Percentiles rank a stretch among this genome's conserved stretches.
Conservation (phyloP, 352 stramenopile species). For the Phytopythium sindhum region DNA sequence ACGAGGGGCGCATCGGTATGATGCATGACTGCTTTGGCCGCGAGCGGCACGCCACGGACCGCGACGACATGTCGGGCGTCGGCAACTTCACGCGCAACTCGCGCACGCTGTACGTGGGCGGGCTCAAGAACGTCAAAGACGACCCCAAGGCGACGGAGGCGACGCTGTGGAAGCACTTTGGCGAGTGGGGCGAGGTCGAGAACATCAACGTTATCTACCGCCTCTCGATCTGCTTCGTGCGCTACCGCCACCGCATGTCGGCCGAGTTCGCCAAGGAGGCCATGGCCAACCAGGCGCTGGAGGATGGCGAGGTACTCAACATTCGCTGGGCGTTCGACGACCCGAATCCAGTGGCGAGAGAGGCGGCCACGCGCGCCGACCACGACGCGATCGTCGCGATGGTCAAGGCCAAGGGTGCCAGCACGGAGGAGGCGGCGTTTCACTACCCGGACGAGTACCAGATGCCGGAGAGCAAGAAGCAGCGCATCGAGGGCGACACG, state of each 20-base stretch:
- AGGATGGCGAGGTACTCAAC: slow-evolving; percentile 88
- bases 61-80: slow-evolving; percentile 92
- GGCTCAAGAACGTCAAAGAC: slow-evolving; percentile 58
- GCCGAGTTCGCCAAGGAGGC: slow-evolving; percentile 87
- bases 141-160: slow-evolving; percentile 56
- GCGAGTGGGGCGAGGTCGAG: slow-evolving; percentile 93
- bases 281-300: slow-evolving; percentile 89
- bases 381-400: slow-evolving; percentile 87
- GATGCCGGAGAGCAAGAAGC: slow-evolving; percentile 63
- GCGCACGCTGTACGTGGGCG: slow-evolving; percentile 90
- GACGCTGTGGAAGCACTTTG: slow-evolving; percentile 84
- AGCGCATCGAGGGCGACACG: slow-evolving; percentile 59
- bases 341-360: slow-evolving; percentile 91
- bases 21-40: slow-evolving; percentile 92
- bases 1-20: slow-evolving; percentile 77
- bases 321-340: slow-evolving; percentile 93
- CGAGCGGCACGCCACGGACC: slow-evolving; percentile 87
- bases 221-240: slow-evolving; percentile 90
- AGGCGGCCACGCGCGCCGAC: slow-evolving; percentile 81
- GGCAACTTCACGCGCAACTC: slow-evolving; percentile 91
- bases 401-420: slow-evolving; percentile 64
- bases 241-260: slow-evolving; percentile 76
- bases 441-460: slow-evolving; percentile 78
- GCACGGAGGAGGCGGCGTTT: slow-evolving; percentile 63
- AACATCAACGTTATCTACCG: slow-evolving; percentile 92